These are phyloP conservation scores for Quercus phellos DNA, from an alignment of 331 rosid species.

Conservation along the genomic window DNA sequence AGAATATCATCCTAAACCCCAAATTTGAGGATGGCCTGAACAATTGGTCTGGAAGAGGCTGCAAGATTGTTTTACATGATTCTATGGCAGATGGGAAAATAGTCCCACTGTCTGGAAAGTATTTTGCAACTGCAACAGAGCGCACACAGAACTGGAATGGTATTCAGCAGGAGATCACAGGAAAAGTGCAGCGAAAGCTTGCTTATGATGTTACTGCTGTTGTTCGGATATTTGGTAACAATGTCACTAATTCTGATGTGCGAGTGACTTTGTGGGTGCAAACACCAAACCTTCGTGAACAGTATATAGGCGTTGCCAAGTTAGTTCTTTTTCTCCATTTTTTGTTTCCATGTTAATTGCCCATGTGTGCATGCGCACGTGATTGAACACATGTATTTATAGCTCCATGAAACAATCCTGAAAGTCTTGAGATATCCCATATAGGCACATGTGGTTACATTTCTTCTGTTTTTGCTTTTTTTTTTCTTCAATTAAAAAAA, in stretches of 20 bases:
- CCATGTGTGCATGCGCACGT: neutral
- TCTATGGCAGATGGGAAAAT: constrained; percentile 73
- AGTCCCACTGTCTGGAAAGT: constrained; percentile 65
- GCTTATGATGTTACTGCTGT: constrained; percentile 69
- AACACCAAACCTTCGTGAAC: constrained; percentile 63
- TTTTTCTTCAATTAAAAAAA: neutral
- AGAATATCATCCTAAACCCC: constrained; percentile 60
- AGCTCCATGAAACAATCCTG: neutral
- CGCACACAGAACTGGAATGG: constrained; percentile 91
- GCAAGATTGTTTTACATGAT: constrained; percentile 72
- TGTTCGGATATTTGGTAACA: constrained; percentile 75
- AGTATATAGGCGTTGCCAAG: constrained; percentile 86
- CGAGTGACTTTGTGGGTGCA: constrained; percentile 86
- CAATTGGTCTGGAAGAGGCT: constrained; percentile 93
- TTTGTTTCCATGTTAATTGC: neutral
- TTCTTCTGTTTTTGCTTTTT: neutral
- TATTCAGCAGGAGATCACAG: constrained; percentile 91
- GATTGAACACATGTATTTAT: neutral
- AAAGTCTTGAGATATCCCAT: neutral
- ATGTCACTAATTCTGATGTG: constrained; percentile 60
- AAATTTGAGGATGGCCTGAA: constrained; percentile 73
- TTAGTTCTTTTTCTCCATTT: constrained; percentile 29
- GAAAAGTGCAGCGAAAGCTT: constrained; percentile 75
- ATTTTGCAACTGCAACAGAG: constrained; percentile 72
- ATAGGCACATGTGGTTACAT: neutral